Evolutionary conservation across 1,139 yeast genomes (phyloP), one percentile per base, ranked within the genome.

Genomic region (Arxiozyma bovina): DNA sequence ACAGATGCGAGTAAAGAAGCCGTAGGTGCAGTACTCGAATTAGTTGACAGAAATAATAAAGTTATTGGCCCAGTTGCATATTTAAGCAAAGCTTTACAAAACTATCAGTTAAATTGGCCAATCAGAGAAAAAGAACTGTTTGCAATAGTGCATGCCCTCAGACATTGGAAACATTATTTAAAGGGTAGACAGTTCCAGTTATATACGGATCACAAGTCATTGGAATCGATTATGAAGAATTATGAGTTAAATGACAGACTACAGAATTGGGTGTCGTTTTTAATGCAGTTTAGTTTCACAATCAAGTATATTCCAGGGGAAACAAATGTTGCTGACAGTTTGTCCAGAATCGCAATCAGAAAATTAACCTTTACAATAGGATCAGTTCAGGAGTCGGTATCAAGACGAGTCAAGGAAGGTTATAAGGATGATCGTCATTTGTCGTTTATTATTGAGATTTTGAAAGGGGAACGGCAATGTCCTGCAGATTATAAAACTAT

Each of bases 101-200:
- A 25, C n/a, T 15, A n/a, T 23, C 22, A 50, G 21, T 23, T 34
- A 11, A 21, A 25, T 11, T 34, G 51, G 47, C 38, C 21, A 18
- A 40, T 48, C 6, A 42, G 51, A 18, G 42, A 41, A n/a, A 48
- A 42, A 30, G 51, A 48, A 42, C 11, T n/a, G 42, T 48, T 23
- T 42, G 46, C 46, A 15, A 42, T 42, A 9, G 15, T n/a, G 4
- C 21, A 21, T 23, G 51, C 46, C 15, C 18, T 48, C 42, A 21
- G 38, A 17, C 18, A 21, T 17, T 48, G 51, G 51, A n/a, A 18
- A 18, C 51, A 48, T 25, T 42, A 42, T 20, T 48, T 48, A n/a
- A 17, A 42, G 34, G 46, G 51, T 42, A 42, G 25, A 42, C 17
- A 42, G 9, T 42, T 42, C 15, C 9, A 20, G 6, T 23, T 42